Evolutionary conservation across 2,329 filamentous ascomycete genomes (phyloP).

Genomic region (Plenodomus biglobosus): DNA sequence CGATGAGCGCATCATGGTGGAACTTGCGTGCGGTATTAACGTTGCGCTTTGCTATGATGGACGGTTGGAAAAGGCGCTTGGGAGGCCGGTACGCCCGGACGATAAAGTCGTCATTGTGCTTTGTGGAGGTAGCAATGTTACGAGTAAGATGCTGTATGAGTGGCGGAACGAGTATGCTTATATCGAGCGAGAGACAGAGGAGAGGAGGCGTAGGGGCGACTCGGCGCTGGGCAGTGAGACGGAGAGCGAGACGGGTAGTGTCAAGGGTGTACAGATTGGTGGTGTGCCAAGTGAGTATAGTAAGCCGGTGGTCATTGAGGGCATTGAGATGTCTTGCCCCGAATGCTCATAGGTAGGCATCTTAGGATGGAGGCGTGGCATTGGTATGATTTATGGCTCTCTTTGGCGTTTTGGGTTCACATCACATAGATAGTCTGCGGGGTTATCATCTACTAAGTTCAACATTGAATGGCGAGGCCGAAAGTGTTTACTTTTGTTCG

Average conservation of each 20-base stretch:
- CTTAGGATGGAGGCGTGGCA: not conserved
- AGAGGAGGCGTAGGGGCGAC: conserved; percentile 17
- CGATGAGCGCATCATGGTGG: conserved; percentile 78
- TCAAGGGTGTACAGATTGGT: conserved; percentile 8
- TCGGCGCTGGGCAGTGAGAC: conserved; percentile 18
- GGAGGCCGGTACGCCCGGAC: conserved; percentile 64
- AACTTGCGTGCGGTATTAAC: conserved; percentile 81
- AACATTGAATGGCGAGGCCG: not conserved
- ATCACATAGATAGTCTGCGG: not conserved
- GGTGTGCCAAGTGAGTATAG: conserved; percentile 16
- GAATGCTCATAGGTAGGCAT: conserved; percentile 6
- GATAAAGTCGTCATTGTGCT: conserved; percentile 81
- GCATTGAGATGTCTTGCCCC: conserved; percentile 11
- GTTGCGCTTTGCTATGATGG: conserved; percentile 69
- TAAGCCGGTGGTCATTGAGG: conserved; percentile 20
- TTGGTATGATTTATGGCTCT: not conserved
- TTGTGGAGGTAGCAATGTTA: conserved; percentile 67
- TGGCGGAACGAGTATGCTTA: conserved; percentile 49
- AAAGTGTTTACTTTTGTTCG: too few species aligned
- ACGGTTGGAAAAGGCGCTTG: conserved; percentile 58
- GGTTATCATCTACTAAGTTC: not conserved
- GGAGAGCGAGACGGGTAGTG: conserved; percentile 11
- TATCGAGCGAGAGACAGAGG: conserved; percentile 20
- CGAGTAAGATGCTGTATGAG: conserved; percentile 52
- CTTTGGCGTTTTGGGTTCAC: not conserved